phyloP scores from a whole-genome alignment of 139 green algal genomes.

The Closterium sp. region DNA sequence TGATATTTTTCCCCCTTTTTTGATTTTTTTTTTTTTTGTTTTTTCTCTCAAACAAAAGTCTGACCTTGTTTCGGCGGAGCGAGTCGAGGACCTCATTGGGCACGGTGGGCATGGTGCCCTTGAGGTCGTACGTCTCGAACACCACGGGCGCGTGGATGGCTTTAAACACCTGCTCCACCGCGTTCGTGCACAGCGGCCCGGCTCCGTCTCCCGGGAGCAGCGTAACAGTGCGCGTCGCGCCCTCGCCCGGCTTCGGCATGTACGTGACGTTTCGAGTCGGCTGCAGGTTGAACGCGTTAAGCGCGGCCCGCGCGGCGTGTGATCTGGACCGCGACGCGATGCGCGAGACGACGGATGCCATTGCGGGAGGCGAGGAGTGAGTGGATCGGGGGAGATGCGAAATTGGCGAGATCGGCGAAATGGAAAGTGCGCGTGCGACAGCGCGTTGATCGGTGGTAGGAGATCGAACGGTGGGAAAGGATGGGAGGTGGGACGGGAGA shows the following conservation, averaged over 20 bases:
- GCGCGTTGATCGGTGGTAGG: not conserved
- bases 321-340: not conserved
- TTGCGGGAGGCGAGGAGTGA: not conserved
- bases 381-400: slow-evolving; percentile 11
- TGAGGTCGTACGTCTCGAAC: slow-evolving; percentile 47
- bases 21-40: no score
- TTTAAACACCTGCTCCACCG: slow-evolving; percentile 51
- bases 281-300: not conserved
- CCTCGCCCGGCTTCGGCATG: slow-evolving; percentile 59
- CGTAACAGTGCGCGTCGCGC: slow-evolving; percentile 58
- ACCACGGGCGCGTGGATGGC: slow-evolving; percentile 50
- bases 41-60: no score
- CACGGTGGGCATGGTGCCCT: slow-evolving; percentile 42
- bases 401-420: not conserved
- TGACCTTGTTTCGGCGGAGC: slow-evolving; percentile 47
- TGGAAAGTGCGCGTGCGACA: not conserved
- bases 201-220: slow-evolving; percentile 74
- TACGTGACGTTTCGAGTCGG: slow-evolving; percentile 55
- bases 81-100: slow-evolving; percentile 59
- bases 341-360: not conserved
- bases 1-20: no score
- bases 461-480: not conserved
- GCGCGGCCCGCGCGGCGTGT: not conserved
- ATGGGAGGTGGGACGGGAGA: not conserved
- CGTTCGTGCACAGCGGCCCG: slow-evolving; percentile 49